phyloP scores from a whole-genome alignment of 345 rosid species.

The Microcos paniculata region DNA sequence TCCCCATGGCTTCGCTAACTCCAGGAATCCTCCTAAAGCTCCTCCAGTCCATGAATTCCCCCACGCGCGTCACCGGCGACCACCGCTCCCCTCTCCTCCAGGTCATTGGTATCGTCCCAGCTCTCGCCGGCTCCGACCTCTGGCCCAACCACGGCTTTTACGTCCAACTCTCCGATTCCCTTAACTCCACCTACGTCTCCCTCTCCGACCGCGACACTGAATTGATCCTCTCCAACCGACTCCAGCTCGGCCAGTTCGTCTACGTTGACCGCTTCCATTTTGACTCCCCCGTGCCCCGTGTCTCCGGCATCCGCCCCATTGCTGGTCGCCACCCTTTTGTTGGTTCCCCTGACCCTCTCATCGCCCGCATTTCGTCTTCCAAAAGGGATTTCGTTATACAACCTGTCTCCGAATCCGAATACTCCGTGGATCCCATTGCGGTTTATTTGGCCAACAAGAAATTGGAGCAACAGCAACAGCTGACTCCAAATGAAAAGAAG shows the following conservation, averaged over 20 bases:
- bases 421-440: constrained; percentile 71
- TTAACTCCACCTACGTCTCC: constrained; percentile 92
- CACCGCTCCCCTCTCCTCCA: constrained; percentile 93
- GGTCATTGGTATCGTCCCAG: constrained; percentile 90
- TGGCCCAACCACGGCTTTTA: constrained; percentile 94
- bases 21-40: constrained; percentile 88
- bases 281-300: constrained; percentile 82
- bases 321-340: constrained; percentile 88
- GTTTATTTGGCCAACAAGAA: constrained; percentile 64
- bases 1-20: constrained; percentile 71
- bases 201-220: constrained; percentile 92
- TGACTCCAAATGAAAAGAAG: not conserved
- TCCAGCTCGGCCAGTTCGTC: constrained; percentile 97
- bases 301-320: constrained; percentile 75
- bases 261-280: constrained; percentile 81
- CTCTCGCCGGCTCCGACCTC: constrained; percentile 87
- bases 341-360: constrained; percentile 81
- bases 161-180: constrained; percentile 96
- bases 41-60: constrained; percentile 86
- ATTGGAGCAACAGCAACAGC: constrained; percentile 15
- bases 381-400: constrained; percentile 79
- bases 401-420: constrained; percentile 76
- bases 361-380: constrained; percentile 73
- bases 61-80: constrained; percentile 80
- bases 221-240: constrained; percentile 85